Conservation (phyloP, 2,329 filamentous ascomycete species). For the Xylaria sp. region DNA sequence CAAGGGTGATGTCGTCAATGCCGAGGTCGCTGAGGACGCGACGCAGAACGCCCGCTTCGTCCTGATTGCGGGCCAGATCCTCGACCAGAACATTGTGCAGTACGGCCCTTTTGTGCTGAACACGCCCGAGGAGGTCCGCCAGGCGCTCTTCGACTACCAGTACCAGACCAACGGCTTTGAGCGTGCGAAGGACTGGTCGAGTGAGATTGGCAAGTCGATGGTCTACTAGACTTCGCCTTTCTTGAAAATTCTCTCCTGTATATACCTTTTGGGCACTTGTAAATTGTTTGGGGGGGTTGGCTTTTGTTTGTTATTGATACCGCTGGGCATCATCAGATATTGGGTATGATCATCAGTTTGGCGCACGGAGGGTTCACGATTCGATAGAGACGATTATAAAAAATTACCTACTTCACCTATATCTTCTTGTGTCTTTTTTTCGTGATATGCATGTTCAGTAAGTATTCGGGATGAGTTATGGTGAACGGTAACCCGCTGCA, state of each 20-base stretch:
- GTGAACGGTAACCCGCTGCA: too few species aligned
- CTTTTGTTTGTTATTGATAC: background rate
- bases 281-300: background rate
- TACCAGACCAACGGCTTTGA: slow-evolving; percentile 63
- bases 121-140: slow-evolving; percentile 56
- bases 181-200: slow-evolving; percentile 62
- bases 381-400: too few species aligned
- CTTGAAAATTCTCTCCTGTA: background rate
- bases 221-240: slow-evolving; percentile 17
- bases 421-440: too few species aligned
- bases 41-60: slow-evolving; percentile 48
- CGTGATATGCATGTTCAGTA: too few species aligned
- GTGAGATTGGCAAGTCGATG: slow-evolving; percentile 44
- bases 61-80: slow-evolving; percentile 63
- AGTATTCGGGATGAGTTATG: too few species aligned
- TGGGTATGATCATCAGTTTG: slow-evolving; percentile 10
- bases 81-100: slow-evolving; percentile 65
- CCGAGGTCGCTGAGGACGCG: slow-evolving; percentile 62
- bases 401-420: too few species aligned
- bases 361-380: too few species aligned
- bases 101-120: slow-evolving; percentile 66
- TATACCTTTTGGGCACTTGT: background rate
- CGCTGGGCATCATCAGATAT: background rate
- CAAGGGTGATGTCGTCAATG: slow-evolving; percentile 68
- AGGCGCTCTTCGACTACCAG: slow-evolving; percentile 63